phyloP scores from a whole-genome alignment of 2,329 filamentous ascomycete species.

The Arthrobotrys sinensis region DNA sequence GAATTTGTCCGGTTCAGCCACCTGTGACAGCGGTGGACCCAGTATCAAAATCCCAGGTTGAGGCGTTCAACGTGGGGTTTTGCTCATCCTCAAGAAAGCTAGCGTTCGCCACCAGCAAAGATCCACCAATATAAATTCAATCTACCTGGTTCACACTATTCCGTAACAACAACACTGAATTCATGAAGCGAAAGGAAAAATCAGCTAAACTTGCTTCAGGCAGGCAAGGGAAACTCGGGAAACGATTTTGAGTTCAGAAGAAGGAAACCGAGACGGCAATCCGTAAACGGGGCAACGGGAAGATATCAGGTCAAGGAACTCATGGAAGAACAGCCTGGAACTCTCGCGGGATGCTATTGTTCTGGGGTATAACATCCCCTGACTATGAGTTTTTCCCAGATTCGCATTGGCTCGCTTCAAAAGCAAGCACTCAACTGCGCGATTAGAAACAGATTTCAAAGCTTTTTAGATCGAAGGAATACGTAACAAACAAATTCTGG shows the following conservation, averaged over 20 bases:
- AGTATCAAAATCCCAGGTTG: constrained; percentile 33
- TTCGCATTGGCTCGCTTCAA: constrained; percentile 48
- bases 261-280: constrained; percentile 49
- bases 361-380: constrained; percentile 49
- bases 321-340: constrained; percentile 21
- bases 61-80: constrained; percentile 30
- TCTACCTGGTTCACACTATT: constrained; percentile 48
- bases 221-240: constrained; percentile 16
- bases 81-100: constrained; percentile 22
- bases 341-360: constrained; percentile 38
- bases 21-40: constrained; percentile 29
- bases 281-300: constrained; percentile 47
- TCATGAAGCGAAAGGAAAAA: neutral
- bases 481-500: constrained; percentile 18
- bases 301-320: constrained; percentile 27
- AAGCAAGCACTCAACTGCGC: constrained; percentile 24
- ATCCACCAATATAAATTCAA: constrained; percentile 44
- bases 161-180: constrained; percentile 18
- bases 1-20: constrained; percentile 35
- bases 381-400: constrained; percentile 43
- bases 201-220: constrained; percentile 20
- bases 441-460: constrained; percentile 31
- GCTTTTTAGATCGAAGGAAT: constrained; percentile 33
- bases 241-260: constrained; percentile 16
- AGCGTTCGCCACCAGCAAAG: constrained; percentile 30